A percentile compares a stretch with the other conserved stretches of the same genome.
Evolutionary conservation across 176 grass and related monocot genomes (phyloP).

Genomic region (Cocos nucifera): DNA sequence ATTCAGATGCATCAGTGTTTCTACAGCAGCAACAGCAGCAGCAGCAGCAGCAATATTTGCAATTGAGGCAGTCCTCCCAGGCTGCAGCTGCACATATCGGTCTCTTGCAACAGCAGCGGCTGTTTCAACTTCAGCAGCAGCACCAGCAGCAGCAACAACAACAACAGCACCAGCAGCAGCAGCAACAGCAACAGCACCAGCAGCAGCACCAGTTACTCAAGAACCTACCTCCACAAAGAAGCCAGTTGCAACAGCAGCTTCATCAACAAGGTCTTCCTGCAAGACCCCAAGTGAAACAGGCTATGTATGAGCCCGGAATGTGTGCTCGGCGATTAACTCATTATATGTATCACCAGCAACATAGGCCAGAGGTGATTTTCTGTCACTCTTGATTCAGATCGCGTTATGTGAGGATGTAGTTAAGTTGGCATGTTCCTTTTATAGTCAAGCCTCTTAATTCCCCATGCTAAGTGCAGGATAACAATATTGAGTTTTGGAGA

Average conservation of each 20-base stretch:
- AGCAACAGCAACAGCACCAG: slow-evolving; percentile 53
- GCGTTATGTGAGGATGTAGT: background rate
- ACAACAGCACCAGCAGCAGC: slow-evolving; percentile 53
- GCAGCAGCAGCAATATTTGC: slow-evolving; percentile 47
- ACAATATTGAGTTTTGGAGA: slow-evolving; percentile 97
- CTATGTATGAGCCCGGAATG: slow-evolving; percentile 77
- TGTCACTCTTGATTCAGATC: slow-evolving; percentile 17
- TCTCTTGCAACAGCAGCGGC: slow-evolving; percentile 63
- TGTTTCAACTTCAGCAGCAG: slow-evolving; percentile 75
- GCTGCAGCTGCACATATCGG: slow-evolving; percentile 58
- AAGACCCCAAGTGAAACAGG: slow-evolving; percentile 31
- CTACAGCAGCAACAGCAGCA: slow-evolving; percentile 36
- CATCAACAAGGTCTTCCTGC: slow-evolving; percentile 55
- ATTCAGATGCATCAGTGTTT: slow-evolving; percentile 40
- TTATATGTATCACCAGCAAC: slow-evolving; percentile 99
- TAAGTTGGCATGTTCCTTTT: too few relatives aligned
- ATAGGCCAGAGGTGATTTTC: slow-evolving; percentile 62
- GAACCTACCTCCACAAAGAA: slow-evolving; percentile 28
- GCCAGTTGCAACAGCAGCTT: slow-evolving; percentile 61
- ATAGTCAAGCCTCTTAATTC: background rate
- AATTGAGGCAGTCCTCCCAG: slow-evolving; percentile 71
- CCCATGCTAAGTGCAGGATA: slow-evolving; percentile 45
- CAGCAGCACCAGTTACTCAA: slow-evolving; percentile 56
- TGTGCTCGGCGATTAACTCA: slow-evolving; percentile 86
- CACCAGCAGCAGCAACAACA: slow-evolving; percentile 63